Evolutionary conservation across 768 basidiomycete species (phyloP).

Genomic region (Termitomyces sp.): DNA sequence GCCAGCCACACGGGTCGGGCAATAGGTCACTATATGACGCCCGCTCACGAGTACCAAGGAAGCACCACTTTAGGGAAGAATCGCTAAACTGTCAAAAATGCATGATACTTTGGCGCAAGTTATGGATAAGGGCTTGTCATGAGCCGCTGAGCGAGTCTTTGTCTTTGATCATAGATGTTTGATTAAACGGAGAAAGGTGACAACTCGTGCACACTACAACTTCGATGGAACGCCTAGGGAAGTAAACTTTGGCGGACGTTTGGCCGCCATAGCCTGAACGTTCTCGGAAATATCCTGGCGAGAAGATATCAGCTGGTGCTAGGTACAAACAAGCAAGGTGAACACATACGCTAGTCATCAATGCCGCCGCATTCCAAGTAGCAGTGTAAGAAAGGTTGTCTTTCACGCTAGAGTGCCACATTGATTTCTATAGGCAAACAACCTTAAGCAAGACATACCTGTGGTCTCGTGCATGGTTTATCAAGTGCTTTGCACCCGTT

Average conservation of each 20-base stretch:
- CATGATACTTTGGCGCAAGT: background rate
- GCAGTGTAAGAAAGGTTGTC: slow-evolving; percentile 44
- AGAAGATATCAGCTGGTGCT: background rate
- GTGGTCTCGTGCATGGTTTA: slow-evolving; percentile 79
- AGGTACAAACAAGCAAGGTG: background rate
- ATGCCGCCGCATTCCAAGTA: slow-evolving; percentile 40
- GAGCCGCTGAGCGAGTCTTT: background rate
- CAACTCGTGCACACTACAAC: slow-evolving; percentile 5
- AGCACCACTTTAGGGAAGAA: background rate
- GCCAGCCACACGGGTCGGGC: background rate
- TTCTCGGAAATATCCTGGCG: slow-evolving; percentile 37
- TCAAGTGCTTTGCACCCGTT: slow-evolving; percentile 69
- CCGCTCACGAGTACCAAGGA: background rate
- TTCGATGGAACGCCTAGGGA: slow-evolving; percentile 22
- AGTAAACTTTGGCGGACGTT: slow-evolving; percentile 29
- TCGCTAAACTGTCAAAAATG: background rate
- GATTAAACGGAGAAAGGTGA: background rate
- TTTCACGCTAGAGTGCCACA: slow-evolving; percentile 25
- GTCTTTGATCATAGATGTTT: background rate
- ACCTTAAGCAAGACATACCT: slow-evolving; percentile 39
- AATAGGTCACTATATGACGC: background rate
- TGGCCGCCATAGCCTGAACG: slow-evolving; percentile 29
- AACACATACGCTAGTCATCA: slow-evolving; percentile 35
- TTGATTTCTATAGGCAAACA: background rate
- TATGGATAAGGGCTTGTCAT: background rate